A percentile compares a stretch with the other conserved stretches of the same genome.
phyloP scores from a whole-genome alignment of 2,329 filamentous ascomycete genomes.

The Xylariaceae sp. region DNA sequence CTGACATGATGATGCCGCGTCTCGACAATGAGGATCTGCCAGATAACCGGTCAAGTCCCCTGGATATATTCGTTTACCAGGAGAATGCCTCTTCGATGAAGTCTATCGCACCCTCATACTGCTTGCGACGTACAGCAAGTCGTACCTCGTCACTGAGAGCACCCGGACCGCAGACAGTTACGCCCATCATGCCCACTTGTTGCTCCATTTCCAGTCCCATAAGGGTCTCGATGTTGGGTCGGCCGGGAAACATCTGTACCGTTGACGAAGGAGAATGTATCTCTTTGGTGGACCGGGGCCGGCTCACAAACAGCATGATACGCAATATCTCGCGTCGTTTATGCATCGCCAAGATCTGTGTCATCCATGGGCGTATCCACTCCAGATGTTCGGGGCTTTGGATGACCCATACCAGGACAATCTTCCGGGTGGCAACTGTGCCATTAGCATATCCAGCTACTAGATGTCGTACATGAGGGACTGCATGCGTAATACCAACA shows the following conservation, averaged over 20 bases:
- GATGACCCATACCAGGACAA: slow-evolving; percentile 75
- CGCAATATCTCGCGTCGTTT: slow-evolving; percentile 68
- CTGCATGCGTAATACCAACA: slow-evolving; percentile 75
- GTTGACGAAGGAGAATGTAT: slow-evolving; percentile 73
- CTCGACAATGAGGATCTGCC: slow-evolving; percentile 4
- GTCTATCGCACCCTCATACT: slow-evolving; percentile 64
- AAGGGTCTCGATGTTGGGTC: slow-evolving; percentile 69
- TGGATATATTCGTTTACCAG: slow-evolving; percentile 39
- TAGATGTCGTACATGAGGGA: slow-evolving; percentile 70
- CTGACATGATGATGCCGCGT: neutral
- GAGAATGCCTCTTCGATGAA: slow-evolving; percentile 77
- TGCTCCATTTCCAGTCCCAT: slow-evolving; percentile 69
- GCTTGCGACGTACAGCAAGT: slow-evolving; percentile 59
- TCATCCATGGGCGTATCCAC: slow-evolving; percentile 84
- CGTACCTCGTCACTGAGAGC: slow-evolving; percentile 71
- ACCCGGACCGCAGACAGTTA: slow-evolving; percentile 71
- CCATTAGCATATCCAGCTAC: slow-evolving; percentile 64
- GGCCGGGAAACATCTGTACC: slow-evolving; percentile 80
- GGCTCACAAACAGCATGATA: slow-evolving; percentile 74
- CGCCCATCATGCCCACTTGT: slow-evolving; percentile 69
- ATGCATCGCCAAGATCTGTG: slow-evolving; percentile 70
- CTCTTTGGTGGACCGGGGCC: slow-evolving; percentile 71
- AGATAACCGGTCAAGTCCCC: neutral
- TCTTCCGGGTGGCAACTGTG: slow-evolving; percentile 65
- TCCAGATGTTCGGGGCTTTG: slow-evolving; percentile 76